Percentiles rank a stretch among this genome's conserved stretches.
phyloP scores from a whole-genome alignment of 352 stramenopile genomes.

The Pythium dissotocum region DNA sequence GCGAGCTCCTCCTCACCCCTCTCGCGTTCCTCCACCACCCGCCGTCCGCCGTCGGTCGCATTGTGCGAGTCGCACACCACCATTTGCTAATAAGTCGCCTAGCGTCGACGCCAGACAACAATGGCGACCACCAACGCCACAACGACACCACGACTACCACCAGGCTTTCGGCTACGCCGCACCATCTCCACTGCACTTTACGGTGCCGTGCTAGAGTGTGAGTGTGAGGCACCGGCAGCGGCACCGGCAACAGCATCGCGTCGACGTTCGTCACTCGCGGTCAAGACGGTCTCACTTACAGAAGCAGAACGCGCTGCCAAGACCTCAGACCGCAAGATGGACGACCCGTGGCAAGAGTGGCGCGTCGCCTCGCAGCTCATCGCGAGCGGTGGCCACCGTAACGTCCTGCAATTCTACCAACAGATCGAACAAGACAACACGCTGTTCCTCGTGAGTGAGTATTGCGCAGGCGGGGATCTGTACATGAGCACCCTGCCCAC shows the following conservation, averaged over 20 bases:
- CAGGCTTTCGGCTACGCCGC: constrained; percentile 12
- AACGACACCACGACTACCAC: neutral
- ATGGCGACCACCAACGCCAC: neutral
- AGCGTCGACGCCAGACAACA: too few relatives aligned
- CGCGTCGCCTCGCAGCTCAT: too few relatives aligned
- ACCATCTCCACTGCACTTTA: constrained; percentile 7
- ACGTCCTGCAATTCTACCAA: too few relatives aligned
- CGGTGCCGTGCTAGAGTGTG: constrained; percentile 17
- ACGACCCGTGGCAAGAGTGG: constrained; percentile 4
- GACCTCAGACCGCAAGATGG: neutral
- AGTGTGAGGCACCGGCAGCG: neutral
- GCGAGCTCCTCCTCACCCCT: too few relatives aligned
- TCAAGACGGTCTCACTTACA: constrained; percentile 20
- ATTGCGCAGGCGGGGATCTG: too few relatives aligned
- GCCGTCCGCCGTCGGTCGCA: too few relatives aligned
- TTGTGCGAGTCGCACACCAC: too few relatives aligned
- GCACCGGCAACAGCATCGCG: neutral
- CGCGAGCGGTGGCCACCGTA: too few relatives aligned
- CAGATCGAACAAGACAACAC: too few relatives aligned
- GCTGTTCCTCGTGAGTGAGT: too few relatives aligned
- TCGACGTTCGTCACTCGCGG: neutral
- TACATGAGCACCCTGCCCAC: neutral
- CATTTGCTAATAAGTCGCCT: too few relatives aligned
- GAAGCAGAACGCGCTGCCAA: neutral
- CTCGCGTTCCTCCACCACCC: too few relatives aligned